Evolutionary conservation across 2,329 filamentous ascomycete species (phyloP).

Genomic region (Fusarium mexicanum): DNA sequence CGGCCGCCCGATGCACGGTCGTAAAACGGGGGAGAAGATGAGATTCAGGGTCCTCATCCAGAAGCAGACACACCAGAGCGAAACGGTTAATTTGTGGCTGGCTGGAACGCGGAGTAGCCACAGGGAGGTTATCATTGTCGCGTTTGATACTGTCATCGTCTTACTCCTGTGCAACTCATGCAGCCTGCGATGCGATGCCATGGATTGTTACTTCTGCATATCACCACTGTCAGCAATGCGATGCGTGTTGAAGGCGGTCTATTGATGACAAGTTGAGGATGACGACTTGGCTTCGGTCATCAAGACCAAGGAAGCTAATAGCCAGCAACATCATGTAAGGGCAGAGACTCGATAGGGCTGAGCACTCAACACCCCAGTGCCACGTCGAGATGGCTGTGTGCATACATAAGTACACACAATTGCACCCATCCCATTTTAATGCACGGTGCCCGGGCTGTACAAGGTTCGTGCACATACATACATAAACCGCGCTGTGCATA

Average conservation of each 20-base stretch:
- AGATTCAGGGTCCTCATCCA: conserved; percentile 23
- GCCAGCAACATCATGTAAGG: conserved; percentile 13
- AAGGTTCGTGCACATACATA: conserved; percentile 18
- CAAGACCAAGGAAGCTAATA: neutral
- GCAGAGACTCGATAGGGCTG: conserved; percentile 39
- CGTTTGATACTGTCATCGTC: conserved; percentile 8
- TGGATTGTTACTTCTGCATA: conserved; percentile 2
- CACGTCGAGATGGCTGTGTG: conserved; percentile 39
- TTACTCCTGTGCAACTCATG: conserved; percentile 12
- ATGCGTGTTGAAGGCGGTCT: neutral
- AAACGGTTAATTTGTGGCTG: conserved; percentile 22
- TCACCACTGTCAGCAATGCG: neutral
- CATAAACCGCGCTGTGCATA: conserved; percentile 28
- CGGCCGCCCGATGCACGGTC: conserved; percentile 24
- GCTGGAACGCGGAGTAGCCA: neutral
- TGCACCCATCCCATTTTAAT: neutral
- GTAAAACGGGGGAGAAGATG: neutral
- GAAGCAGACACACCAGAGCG: neutral
- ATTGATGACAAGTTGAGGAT: neutral
- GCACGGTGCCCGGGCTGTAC: conserved; percentile 3
- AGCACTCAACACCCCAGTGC: conserved; percentile 34
- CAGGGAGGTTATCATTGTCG: neutral
- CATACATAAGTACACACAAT: conserved; percentile 3
- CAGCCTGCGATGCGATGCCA: neutral
- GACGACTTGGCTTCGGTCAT: conserved; percentile 14